Percentiles rank a stretch among this genome's conserved stretches.
phyloP scores from a whole-genome alignment of 1,139 yeast genomes.

The Yamadazyma atlantica region DNA sequence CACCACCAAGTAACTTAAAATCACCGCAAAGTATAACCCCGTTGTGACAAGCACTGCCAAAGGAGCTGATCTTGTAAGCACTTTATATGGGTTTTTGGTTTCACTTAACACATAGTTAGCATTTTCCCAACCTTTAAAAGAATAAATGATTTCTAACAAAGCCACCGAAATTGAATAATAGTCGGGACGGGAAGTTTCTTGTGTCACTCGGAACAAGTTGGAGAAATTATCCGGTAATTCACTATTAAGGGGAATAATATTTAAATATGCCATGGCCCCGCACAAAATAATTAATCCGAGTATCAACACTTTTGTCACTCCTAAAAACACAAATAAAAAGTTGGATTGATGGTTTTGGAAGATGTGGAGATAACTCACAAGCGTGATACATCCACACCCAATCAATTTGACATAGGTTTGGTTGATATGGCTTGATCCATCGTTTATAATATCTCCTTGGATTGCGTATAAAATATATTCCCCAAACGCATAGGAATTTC shows the following conservation, averaged over 20 bases:
- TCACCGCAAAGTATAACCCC: slow-evolving; percentile 64
- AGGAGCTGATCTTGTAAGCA: slow-evolving; percentile 73
- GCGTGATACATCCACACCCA: slow-evolving; percentile 45
- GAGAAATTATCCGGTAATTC: slow-evolving; percentile 27
- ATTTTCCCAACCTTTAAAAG: slow-evolving; percentile 36
- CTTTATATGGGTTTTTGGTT: slow-evolving; percentile 58
- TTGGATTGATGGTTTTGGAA: slow-evolving; percentile 43
- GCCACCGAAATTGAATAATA: slow-evolving; percentile 42
- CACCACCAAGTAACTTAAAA: slow-evolving; percentile 72
- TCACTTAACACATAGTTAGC: slow-evolving; percentile 46
- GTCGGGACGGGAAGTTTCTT: slow-evolving; percentile 11
- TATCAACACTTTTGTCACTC: slow-evolving; percentile 41
- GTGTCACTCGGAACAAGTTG: slow-evolving; percentile 20
- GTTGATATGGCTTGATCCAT: slow-evolving; percentile 14
- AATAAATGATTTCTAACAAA: slow-evolving; percentile 36
- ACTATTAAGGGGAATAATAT: slow-evolving; percentile 17
- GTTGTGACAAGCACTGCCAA: slow-evolving; percentile 60
- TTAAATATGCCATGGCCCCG: slow-evolving; percentile 32
- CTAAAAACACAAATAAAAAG: slow-evolving; percentile 42
- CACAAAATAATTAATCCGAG: slow-evolving; percentile 38
- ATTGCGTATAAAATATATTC: slow-evolving; percentile 45
- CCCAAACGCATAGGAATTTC: slow-evolving; percentile 53
- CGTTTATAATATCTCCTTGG: slow-evolving; percentile 21
- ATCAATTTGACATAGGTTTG: slow-evolving; percentile 36
- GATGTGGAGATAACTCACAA: slow-evolving; percentile 41